These are phyloP conservation scores for Penicillium canescens DNA, from an alignment of 495 filamentous ascomycete species.

Conservation along the genomic window DNA sequence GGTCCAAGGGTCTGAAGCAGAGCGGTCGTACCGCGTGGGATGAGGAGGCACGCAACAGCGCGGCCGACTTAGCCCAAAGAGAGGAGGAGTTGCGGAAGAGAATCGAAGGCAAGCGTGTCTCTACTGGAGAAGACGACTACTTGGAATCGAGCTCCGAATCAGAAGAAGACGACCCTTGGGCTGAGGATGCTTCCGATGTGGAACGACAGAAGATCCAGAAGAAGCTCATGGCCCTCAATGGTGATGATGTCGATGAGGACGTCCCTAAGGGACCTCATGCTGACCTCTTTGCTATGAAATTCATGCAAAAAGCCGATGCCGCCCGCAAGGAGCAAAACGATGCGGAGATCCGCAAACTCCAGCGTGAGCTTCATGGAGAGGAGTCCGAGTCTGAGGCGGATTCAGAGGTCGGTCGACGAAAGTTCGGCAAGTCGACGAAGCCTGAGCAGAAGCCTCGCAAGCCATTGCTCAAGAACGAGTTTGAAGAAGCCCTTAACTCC, in stretches of 20 bases:
- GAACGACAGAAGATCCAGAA: conserved; percentile 53
- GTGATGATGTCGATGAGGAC: conserved; percentile 30
- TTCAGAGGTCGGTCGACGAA: conserved; percentile 61
- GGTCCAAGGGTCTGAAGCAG: conserved; percentile 86
- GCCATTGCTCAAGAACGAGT: conserved; percentile 47
- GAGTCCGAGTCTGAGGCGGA: conserved; percentile 58
- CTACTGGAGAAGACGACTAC: conserved; percentile 50
- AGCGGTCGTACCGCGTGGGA: conserved; percentile 80
- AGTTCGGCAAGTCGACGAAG: conserved; percentile 55
- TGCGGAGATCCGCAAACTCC: conserved; percentile 71
- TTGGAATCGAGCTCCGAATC: conserved; percentile 51
- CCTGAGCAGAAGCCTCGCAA: conserved; percentile 25
- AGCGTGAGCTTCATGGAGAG: conserved; percentile 66
- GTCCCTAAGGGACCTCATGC: conserved; percentile 43
- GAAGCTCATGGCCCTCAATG: conserved; percentile 61
- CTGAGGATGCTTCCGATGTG: conserved; percentile 54
- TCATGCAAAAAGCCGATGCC: conserved; percentile 89
- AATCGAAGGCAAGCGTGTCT: conserved; percentile 73
- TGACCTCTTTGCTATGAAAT: conserved; percentile 73
- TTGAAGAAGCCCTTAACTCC: conserved; percentile 58
- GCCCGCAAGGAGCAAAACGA: conserved; percentile 76
- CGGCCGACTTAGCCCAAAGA: conserved; percentile 78
- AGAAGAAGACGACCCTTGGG: conserved; percentile 58
- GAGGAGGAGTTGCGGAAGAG: conserved; percentile 84
- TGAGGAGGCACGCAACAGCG: conserved; percentile 72